Conservation (phyloP, 164 flowering plant species). For the Tetrastigma voinierianum region DNA sequence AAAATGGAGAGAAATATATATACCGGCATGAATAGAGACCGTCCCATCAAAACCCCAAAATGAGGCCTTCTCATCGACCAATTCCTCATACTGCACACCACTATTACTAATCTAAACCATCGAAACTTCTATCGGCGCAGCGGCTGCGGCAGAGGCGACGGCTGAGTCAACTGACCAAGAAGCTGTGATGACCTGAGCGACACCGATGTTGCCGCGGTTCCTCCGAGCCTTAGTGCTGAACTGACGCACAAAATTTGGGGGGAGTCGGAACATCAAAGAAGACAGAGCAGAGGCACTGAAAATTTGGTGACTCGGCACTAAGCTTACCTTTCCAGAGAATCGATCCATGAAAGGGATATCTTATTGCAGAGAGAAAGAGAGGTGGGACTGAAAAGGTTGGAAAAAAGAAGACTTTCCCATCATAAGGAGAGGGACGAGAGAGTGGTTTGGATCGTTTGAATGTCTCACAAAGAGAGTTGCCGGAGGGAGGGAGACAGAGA, state of each 20-base stretch:
- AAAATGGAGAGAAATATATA: background rate
- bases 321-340: slow-evolving; percentile 5
- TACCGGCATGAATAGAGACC: slow-evolving; percentile 95
- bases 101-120: slow-evolving; percentile 23
- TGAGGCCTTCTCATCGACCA: slow-evolving; percentile 34
- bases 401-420: too few relatives aligned
- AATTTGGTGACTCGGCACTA: slow-evolving; percentile 11
- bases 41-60: slow-evolving; percentile 78
- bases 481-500: too few relatives aligned
- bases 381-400: too few relatives aligned
- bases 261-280: slow-evolving; percentile 72
- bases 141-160: slow-evolving; percentile 7
- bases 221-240: slow-evolving; percentile 86
- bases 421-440: too few relatives aligned
- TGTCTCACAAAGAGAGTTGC: too few relatives aligned
- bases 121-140: slow-evolving; percentile 26
- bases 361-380: too few relatives aligned
- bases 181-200: slow-evolving; percentile 90
- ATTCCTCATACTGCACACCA: slow-evolving; percentile 41
- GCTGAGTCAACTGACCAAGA: slow-evolving; percentile 64
- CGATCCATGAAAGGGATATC: too few relatives aligned
- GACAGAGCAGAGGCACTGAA: slow-evolving; percentile 30
- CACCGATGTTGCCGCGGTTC: slow-evolving; percentile 96
- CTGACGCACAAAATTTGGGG: slow-evolving; percentile 91
- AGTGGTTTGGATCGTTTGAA: too few relatives aligned